Percentiles rank a stretch among this genome's conserved stretches.
Conservation (phyloP, 2,329 filamentous ascomycete genomes). For the Botrytis byssoidea region DNA sequence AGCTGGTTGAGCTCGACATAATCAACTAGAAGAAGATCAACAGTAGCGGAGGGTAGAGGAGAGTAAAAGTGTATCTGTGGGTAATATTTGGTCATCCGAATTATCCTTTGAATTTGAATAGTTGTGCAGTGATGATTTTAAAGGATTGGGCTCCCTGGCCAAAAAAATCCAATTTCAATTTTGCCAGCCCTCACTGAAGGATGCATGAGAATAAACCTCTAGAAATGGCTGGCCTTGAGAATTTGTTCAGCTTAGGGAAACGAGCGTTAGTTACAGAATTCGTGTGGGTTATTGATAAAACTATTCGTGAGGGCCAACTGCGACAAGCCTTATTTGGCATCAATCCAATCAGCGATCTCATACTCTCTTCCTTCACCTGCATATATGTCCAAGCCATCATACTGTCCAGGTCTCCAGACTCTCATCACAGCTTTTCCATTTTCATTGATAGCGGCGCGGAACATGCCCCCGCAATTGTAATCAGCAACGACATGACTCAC, state of each 20-base stretch:
- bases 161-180: neutral
- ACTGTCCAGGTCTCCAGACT: constrained; percentile 48
- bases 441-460: constrained; percentile 72
- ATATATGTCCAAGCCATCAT: constrained; percentile 37
- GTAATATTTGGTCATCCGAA: neutral
- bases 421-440: constrained; percentile 56
- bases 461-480: constrained; percentile 87
- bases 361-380: constrained; percentile 38
- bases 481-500: constrained; percentile 64
- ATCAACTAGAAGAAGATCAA: neutral
- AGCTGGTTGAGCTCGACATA: neutral
- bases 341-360: constrained; percentile 34
- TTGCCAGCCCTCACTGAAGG: neutral
- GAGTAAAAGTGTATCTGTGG: neutral
- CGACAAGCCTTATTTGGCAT: neutral
- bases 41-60: neutral
- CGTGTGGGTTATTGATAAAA: neutral
- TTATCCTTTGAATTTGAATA: neutral
- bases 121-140: neutral
- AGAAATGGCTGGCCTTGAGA: neutral
- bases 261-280: neutral
- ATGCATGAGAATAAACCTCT: neutral
- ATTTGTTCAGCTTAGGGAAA: neutral
- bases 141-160: neutral
- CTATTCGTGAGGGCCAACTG: neutral